Base-by-base conservation (phyloP, 768 basidiomycete species). In the Dioszegia aurantiaca region DNA sequence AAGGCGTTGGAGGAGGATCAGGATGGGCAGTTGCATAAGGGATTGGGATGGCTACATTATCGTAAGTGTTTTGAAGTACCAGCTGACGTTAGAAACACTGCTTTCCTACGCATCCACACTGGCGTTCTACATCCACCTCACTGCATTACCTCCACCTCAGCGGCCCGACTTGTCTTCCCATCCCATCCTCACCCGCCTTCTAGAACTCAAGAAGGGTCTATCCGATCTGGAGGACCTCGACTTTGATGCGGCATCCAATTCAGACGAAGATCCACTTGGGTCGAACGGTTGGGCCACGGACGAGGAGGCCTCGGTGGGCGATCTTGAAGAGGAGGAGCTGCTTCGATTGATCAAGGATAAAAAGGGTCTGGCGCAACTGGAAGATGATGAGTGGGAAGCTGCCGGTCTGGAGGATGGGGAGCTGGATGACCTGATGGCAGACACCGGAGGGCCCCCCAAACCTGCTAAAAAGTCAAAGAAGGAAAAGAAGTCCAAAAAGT, bases 91-190 rank as follows among this genome's bases (percentile, higher is more conserved):
- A 97, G 93, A 98, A 81, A 83, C 91, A 0, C 80, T 94, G 1
- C 79, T 95, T 36, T 90, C 92, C 9, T 98, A 98, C 71, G 82
- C 89, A 19, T 89, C 91, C 0, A 86, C 85, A 1, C 85, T 98
- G 43, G 88, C 92, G 0, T 97, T 92, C 79, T 97, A 94, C 78
- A 79, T 98, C 39, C 85, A 92, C 74, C 81, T 98, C n/a, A 84
- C 88, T 17, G 60, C 65, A 3, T 83, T 60, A 83, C 87, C 77
- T 85, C 85, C 71, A 1, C 80, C 82, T 6, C 33, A 87, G 83
- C 10, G 81, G 83, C 59, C 70, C 40, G 73, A 81, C 83, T 55
- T 84, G 82, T 70, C 77, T 80, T 16, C 87, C 86, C 77, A 70
- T 70, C 87, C 89, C 3, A 85, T 91, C 65, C 80, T 90, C 58